Evolutionary conservation across 2,329 filamentous ascomycete species (phyloP), one percentile per base, ranked within the genome.

Genomic region (Colletotrichum sansevieriae): DNA sequence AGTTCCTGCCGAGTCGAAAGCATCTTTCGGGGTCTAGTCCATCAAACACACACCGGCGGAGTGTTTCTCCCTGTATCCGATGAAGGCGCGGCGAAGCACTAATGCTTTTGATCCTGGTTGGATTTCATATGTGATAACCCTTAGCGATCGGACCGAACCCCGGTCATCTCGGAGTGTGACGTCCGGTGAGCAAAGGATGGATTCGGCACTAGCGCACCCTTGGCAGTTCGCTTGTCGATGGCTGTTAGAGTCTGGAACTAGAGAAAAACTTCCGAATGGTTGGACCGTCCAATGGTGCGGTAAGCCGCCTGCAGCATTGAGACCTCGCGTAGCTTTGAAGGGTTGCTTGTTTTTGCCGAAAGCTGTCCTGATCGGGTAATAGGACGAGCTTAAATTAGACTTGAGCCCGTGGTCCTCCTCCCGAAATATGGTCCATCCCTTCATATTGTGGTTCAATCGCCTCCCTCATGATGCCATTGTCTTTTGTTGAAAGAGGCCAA

Each of bases 231-330:
- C 58, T 57, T 67, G 15, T 15, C 3, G 29, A 44, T 63, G 43
- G 64, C 35, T 51, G 58, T 63, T 25, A 51, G 35, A 67, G 25
- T 56, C 46, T 22, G 43, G 52, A 46, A 63, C 51, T 20, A 29
- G 39, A 18, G 46, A 10, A 20, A 18, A n/a, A 13, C 35, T 43
- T 41, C 49, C 49, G 49, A 55, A 44, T 39, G 12, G 37, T 29
- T 12, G 20, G 25, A 10, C 12, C 6, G 4, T 7, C 37, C 37
- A 35, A 37, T 55, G 49, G 29, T 37, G 39, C 13, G 49, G 39
- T 35, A 44, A 35, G 37, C 22, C 49, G 37, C 10, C 39, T n/a
- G 15, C 41, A n/a, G 18, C 35, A 39, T 39, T 22, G 22, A 12
- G 11, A 47, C 49, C 6, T 60, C 18, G 57, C 57, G 15, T 46